phyloP scores from a whole-genome alignment of 2,329 filamentous ascomycete species.

The Xylariaceae sp. region DNA sequence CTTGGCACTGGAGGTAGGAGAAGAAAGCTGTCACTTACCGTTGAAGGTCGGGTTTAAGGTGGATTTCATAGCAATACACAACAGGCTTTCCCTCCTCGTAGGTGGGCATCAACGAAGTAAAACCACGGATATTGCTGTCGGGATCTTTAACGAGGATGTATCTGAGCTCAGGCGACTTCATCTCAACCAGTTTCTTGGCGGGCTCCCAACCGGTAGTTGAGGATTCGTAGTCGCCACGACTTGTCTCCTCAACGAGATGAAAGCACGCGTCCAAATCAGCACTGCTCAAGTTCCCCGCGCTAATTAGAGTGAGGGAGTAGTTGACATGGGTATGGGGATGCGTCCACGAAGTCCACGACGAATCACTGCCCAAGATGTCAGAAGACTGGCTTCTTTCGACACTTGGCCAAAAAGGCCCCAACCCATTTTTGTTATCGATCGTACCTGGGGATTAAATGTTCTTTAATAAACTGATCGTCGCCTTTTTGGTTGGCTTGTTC shows the following conservation, averaged over 20 bases:
- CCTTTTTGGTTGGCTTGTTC: slow-evolving; percentile 54
- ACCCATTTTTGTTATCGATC: slow-evolving; percentile 25
- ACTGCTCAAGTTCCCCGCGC: slow-evolving; percentile 46
- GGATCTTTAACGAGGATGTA: slow-evolving; percentile 66
- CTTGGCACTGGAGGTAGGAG: no score
- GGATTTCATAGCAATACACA: slow-evolving; percentile 81
- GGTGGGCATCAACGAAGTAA: slow-evolving; percentile 75
- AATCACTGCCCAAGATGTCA: slow-evolving; percentile 22
- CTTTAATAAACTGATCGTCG: slow-evolving; percentile 54
- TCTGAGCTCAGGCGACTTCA: slow-evolving; percentile 69
- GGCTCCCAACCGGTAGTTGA: slow-evolving; percentile 70
- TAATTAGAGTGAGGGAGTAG: slow-evolving; percentile 53
- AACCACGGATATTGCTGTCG: slow-evolving; percentile 51
- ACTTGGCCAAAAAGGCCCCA: not conserved
- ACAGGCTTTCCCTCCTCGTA: slow-evolving; percentile 70
- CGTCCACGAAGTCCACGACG: slow-evolving; percentile 51
- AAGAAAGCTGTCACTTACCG: slow-evolving; percentile 48
- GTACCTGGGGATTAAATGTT: slow-evolving; percentile 56
- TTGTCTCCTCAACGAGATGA: slow-evolving; percentile 66
- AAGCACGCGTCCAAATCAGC: slow-evolving; percentile 61
- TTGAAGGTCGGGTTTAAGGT: slow-evolving; percentile 63
- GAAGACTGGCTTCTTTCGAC: not conserved
- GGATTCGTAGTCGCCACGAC: slow-evolving; percentile 65
- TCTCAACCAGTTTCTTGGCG: slow-evolving; percentile 66
- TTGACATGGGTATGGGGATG: slow-evolving; percentile 52